Evolutionary conservation across 495 filamentous ascomycete species (phyloP), one percentile per base, ranked within the genome.

Genomic region (Penicillium simplicissimum): DNA sequence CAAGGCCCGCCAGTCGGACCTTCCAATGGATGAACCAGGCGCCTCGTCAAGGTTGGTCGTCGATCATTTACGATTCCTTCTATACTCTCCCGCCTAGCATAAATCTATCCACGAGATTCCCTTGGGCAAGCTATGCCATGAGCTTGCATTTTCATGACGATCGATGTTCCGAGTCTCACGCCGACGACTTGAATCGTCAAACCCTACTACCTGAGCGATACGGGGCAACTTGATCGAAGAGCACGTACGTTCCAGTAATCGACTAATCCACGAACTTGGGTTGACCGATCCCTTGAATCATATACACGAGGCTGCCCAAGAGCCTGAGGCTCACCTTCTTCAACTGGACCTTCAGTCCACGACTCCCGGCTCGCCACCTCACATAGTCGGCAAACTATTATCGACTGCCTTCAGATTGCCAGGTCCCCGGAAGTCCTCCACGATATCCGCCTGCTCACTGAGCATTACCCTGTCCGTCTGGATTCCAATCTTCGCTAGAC

Each of bases 401-500:
- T 76, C 69, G 63, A 69, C 71, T 11, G 65, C 57, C 63, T 73
- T 69, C 53, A 77, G 58, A 40, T 74, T 56, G 0, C 76, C 75
- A 0, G 70, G 66, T 2, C 75, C 75, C 15, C 70, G 65, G 48
- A 75, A 77, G 54, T 71, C 68, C 64, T 76, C 68, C 64, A 74
- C 11, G 37, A 77, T 72, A 58, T 73, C 70, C 34, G 75, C 75
- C 63, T 78, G 76, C 63, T 77, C 74, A 55, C 69, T 76, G 62
- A 80, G 58, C 45, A 76, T 42, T 17, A 69, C 55, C n/a, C 75
- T 58, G 52, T 78, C 73, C 5, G 64, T 68, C 61, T 76, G 76
- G 13, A 38, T 67, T 8, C 73, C 71, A 21, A 79, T 61, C 54
- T 60, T 70, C 0, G 72, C 75, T 37, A 79, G 54, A 8, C 60